A percentile compares a stretch with the other conserved stretches of the same genome.
Conservation (phyloP, 257 asterid genomes). For the Avicennia marina region DNA sequence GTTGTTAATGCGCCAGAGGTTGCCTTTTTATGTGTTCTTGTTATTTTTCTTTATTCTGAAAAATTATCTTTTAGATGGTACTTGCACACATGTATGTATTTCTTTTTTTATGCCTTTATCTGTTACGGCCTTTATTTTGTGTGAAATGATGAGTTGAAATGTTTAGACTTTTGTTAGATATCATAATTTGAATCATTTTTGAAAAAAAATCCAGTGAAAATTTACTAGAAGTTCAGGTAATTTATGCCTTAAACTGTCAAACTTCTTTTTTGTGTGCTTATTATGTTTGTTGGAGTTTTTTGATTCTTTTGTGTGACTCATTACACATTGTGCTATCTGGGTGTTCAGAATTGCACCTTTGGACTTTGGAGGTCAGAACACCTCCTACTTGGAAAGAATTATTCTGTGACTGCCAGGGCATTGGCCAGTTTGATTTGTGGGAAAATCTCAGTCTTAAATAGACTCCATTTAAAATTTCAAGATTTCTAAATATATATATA, state of each 20-base stretch:
- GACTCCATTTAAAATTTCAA: conserved; percentile 5
- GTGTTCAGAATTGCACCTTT: not conserved
- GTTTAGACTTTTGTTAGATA: not conserved
- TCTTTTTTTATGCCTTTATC: not conserved
- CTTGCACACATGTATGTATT: not conserved
- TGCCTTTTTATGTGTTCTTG: conserved; percentile 1
- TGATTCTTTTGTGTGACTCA: not conserved
- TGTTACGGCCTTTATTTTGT: not conserved
- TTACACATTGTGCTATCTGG: conserved; percentile 6
- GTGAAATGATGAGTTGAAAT: conserved; percentile 5
- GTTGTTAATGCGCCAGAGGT: conserved; percentile 12
- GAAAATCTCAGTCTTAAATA: conserved; percentile 1
- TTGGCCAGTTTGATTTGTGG: too few relatives aligned
- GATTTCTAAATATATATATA: too few relatives aligned
- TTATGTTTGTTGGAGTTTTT: not conserved
- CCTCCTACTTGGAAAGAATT: too few relatives aligned
- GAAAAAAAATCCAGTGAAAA: not conserved
- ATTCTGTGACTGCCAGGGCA: too few relatives aligned
- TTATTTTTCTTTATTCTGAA: not conserved
- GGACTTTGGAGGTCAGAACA: too few relatives aligned
- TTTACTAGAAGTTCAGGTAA: not conserved
- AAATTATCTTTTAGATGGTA: conserved; percentile 3
- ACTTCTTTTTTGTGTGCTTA: too few relatives aligned
- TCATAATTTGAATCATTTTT: not conserved
- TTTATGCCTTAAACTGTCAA: conserved; percentile 1